Evolutionary conservation across 495 filamentous ascomycete species (phyloP), one percentile per base, ranked within the genome.

Genomic region (Rhypophila decipiens): DNA sequence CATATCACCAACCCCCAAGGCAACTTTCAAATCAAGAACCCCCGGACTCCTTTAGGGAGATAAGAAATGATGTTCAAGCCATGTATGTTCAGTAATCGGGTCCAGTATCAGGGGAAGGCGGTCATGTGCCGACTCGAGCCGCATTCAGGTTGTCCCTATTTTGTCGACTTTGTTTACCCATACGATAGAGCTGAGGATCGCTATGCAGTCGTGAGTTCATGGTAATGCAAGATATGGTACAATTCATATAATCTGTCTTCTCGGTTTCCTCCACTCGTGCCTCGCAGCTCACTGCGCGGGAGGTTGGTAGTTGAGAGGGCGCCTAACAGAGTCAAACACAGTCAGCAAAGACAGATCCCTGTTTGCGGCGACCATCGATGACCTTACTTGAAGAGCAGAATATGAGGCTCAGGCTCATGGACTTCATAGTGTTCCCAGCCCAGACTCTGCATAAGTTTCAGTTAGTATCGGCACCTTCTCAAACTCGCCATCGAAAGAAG

Each of bases 341-440:
- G 12, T 24, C n/a, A n/a, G n/a, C n/a, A n/a, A n/a, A n/a, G n/a
- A n/a, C n/a, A n/a, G n/a, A n/a, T n/a, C n/a, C 18, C 13, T 40
- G 38, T 23, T 39, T 1, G 10, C 36, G 36, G 15, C 36, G 20
- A n/a, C 2, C 13, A 18, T 18, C 19, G 4, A 11, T 18, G 8
- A 68, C 86, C n/a, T 67, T 67, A 97, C 93, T 98, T 98, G 78
- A 98, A 98, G 12, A 98, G 78, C 24, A 98, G 79, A 50, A 98
- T 97, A 56, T 98, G 93, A 41, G 93, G 93, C 71, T 98, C 93
- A 29, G 93, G 93, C 66, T 96, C 94, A 63, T 98, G 93, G 44
- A 97, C 93, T 67, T 98, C 93, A 55, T 98, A 98, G 68, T 98
- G 93, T 61, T 96, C 90, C 93, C 93, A 98, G 21, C 93, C 93